These are phyloP conservation scores for Colletotrichum somersetense DNA, from an alignment of 2,329 filamentous ascomycete genomes.

Conservation along the genomic window DNA sequence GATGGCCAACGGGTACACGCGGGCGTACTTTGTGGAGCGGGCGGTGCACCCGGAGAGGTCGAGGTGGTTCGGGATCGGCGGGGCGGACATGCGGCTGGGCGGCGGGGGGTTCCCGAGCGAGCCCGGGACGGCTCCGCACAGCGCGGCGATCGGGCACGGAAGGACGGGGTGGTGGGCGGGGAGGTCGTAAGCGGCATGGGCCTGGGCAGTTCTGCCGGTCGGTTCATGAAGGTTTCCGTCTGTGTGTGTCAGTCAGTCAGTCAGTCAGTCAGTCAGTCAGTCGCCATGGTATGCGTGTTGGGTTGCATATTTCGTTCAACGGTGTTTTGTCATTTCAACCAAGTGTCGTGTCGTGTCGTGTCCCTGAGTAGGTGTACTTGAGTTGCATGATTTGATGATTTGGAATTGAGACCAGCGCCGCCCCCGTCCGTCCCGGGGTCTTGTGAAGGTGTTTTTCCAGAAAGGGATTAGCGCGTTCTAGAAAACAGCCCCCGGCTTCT, in stretches of 20 bases:
- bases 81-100: conserved; percentile 9
- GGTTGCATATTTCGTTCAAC: background rate
- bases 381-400: conserved; percentile 9
- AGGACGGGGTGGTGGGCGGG: background rate
- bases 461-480: conserved; percentile 4
- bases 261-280: background rate
- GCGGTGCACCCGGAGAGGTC: conserved; percentile 4
- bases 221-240: background rate
- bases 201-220: background rate
- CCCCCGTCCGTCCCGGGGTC: background rate
- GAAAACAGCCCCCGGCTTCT: background rate
- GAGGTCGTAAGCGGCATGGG: background rate
- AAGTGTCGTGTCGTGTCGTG: too few species aligned
- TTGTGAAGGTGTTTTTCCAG: background rate
- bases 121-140: background rate
- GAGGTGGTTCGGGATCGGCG: conserved; percentile 3
- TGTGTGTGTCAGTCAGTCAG: background rate
- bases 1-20: conserved; percentile 24
- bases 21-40: conserved; percentile 31
- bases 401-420: conserved; percentile 21
- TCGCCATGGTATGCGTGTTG: background rate
- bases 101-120: background rate
- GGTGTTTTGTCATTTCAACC: background rate
- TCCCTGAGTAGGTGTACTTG: too few species aligned
- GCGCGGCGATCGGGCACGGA: background rate